These are phyloP conservation scores for Phytophthora pluvialis DNA, from an alignment of 352 stramenopile genomes.

Conservation along the genomic window DNA sequence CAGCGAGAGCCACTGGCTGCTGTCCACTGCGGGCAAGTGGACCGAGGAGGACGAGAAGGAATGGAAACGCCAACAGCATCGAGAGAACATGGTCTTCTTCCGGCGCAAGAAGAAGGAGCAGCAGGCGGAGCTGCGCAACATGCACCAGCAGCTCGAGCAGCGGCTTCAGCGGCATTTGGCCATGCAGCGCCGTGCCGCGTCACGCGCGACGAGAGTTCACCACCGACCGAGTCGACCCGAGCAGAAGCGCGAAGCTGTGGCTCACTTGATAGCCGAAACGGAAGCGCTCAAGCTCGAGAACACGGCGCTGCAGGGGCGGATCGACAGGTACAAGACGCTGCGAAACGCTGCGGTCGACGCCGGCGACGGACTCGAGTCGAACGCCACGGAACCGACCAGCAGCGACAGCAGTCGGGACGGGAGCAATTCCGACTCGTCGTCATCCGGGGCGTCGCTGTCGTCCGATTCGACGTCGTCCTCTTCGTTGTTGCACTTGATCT, in stretches of 20 bases:
- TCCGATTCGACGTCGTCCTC: constrained; percentile 28
- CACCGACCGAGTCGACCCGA: constrained; percentile 1
- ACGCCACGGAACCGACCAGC: constrained; percentile 15
- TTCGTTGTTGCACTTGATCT: constrained; percentile 21
- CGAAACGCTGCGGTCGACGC: constrained; percentile 16
- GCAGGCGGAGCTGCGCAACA: constrained; percentile 43
- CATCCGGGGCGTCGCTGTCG: constrained; percentile 8
- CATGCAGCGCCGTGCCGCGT: constrained; percentile 38
- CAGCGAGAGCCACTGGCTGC: constrained; percentile 51
- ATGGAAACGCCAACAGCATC: constrained; percentile 57
- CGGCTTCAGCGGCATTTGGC: constrained; percentile 43
- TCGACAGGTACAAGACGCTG: constrained; percentile 36
- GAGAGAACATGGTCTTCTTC: constrained; percentile 63
- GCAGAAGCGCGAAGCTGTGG: constrained; percentile 23
- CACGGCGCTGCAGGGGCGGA: constrained; percentile 33
- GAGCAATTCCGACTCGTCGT: constrained; percentile 34
- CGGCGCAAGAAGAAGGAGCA: constrained; percentile 58
- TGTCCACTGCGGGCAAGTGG: constrained; percentile 50
- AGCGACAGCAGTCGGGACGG: constrained; percentile 24
- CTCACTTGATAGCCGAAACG: constrained; percentile 42
- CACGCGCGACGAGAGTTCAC: constrained; percentile 19
- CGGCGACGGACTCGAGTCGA: constrained; percentile 11
- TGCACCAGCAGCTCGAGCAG: constrained; percentile 46
- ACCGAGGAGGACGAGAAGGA: constrained; percentile 57
- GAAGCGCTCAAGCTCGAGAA: constrained; percentile 52